phyloP scores from a whole-genome alignment of 805 yeast species.

The Blastobotrys muscicola region DNA sequence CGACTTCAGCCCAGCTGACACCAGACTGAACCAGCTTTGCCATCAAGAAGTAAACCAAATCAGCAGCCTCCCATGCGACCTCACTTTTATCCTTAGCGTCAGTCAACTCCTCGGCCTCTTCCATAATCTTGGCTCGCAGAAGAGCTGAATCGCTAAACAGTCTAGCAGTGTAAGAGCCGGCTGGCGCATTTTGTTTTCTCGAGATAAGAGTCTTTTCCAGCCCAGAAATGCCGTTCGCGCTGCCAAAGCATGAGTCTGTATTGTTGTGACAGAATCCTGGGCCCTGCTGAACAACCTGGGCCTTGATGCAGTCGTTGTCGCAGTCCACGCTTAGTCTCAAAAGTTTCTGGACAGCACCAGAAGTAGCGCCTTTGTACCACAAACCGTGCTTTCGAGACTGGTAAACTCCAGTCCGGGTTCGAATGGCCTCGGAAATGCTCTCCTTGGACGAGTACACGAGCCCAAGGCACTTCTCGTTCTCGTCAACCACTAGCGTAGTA shows the following conservation, averaged over 20 bases:
- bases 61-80: constrained; percentile 97
- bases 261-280: constrained; percentile 89
- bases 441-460: constrained; percentile 82
- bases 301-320: constrained; percentile 84
- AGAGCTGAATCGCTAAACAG: constrained; percentile 69
- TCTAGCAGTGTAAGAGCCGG: constrained; percentile 89
- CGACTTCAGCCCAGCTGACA: constrained; percentile 72
- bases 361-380: constrained; percentile 93
- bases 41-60: constrained; percentile 59
- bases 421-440: constrained; percentile 73
- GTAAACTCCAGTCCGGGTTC: constrained; percentile 79
- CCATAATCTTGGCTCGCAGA: constrained; percentile 75
- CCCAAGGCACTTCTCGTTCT: constrained; percentile 66
- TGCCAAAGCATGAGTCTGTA: constrained; percentile 73
- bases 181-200: constrained; percentile 65
- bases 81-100: constrained; percentile 66
- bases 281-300: constrained; percentile 77
- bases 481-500: constrained; percentile 73
- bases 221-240: constrained; percentile 52
- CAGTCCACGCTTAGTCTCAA: constrained; percentile 68
- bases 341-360: constrained; percentile 89
- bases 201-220: constrained; percentile 58
- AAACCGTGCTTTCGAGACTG: constrained; percentile 83
- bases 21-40: constrained; percentile 65
- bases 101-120: constrained; percentile 91